Base-by-base conservation (phyloP, 768 basidiomycete genomes). In the Hericium coralloides region DNA sequence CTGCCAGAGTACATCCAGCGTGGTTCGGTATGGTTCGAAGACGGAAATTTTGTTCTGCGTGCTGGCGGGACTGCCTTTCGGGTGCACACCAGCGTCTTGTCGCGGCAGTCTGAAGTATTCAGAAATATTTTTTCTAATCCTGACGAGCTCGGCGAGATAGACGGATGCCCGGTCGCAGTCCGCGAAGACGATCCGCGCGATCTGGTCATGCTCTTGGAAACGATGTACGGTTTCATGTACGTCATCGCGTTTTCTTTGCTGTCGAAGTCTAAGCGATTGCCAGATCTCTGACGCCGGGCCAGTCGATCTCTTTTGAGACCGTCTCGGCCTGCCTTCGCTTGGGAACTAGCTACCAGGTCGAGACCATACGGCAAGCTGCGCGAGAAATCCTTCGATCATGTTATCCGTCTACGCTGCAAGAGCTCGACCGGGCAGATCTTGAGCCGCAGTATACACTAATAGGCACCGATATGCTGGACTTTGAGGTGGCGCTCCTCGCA, bases 71-170 rank as follows among this genome's bases (percentile, higher is more conserved):
- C 50, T n/a, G 55, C 56, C 0, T 61, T 65, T 47, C 55, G 59
- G 15, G 56, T 65, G 0, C 57, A 63, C 47, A 53, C 45, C 18
- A 53, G 58, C 22, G 14, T 62, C 18, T 56, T 65, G 5, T 43
- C 62, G 26, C 56, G 50, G 3, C 56, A 53, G 5, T 65, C 62
- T 8, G 55, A 43, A 3, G 55, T 63, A 1, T 60, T 65, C 45
- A 48, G 55, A 15, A 60, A 31, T 31, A 31, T 0, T 8, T 31
- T 31, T 9, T 31, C 31, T 31, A 9, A 31, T 9, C 31, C 7
- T 20, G 55, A 4, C 9, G 25, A 3, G 12, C 2, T 31, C 10
- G 8, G 14, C 10, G 18, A 17, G 2, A 18, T 52, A 4, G 52
- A 52, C 15, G 52, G 52, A 10, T 52, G 52, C 18, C 52, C 52